Evolutionary conservation across 331 rosid genomes (phyloP).

Genomic region (Quercus lobata): DNA sequence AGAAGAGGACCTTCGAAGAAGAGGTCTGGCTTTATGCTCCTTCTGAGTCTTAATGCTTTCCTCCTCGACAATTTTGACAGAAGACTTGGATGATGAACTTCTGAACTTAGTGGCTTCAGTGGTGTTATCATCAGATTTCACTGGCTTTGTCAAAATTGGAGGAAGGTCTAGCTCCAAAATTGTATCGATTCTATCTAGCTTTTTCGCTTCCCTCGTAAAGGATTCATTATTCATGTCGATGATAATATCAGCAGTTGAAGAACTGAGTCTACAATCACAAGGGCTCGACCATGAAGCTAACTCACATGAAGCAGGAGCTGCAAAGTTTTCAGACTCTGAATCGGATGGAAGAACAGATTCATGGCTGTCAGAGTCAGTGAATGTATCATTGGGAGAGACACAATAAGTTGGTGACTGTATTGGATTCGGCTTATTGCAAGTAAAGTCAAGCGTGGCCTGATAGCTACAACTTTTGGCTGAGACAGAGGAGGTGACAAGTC

Average conservation of each 20-base stretch:
- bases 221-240: slow-evolving; percentile 56
- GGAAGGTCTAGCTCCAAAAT: slow-evolving; percentile 47
- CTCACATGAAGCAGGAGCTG: slow-evolving; percentile 36
- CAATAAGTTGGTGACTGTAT: slow-evolving; percentile 44
- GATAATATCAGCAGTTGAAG: slow-evolving; percentile 65
- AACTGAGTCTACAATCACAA: slow-evolving; percentile 58
- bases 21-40: slow-evolving; percentile 19
- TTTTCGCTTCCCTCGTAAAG: slow-evolving; percentile 31
- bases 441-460: slow-evolving; percentile 18
- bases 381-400: slow-evolving; percentile 45
- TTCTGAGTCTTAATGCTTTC: slow-evolving; percentile 31
- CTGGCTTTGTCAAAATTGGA: slow-evolving; percentile 55
- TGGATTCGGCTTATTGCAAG: slow-evolving; percentile 26
- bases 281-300: slow-evolving; percentile 23
- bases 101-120: no score
- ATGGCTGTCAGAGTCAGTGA: slow-evolving; percentile 37
- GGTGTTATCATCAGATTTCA: slow-evolving; percentile 2
- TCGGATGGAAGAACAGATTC: slow-evolving; percentile 47
- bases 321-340: slow-evolving; percentile 38
- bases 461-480: slow-evolving; percentile 24
- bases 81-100: not conserved
- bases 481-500: slow-evolving; percentile 27
- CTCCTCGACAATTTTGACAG: slow-evolving; percentile 30
- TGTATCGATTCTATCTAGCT: slow-evolving; percentile 33
- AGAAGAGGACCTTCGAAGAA: slow-evolving; percentile 29